Base-by-base conservation (phyloP, 108 stramenopile species). In the Cyclotella atomus region DNA sequence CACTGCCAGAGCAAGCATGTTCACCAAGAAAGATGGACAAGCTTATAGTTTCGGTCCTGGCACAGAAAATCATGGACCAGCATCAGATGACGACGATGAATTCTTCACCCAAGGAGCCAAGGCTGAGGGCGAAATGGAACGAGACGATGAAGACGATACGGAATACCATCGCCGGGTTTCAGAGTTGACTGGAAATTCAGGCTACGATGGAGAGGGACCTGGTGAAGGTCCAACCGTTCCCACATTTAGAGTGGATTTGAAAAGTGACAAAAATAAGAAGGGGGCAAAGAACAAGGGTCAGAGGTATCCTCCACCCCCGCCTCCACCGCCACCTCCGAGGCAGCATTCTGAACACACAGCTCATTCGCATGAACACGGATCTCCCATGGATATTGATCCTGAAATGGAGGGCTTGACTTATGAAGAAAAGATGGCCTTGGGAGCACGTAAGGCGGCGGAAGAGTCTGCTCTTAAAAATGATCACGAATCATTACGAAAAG, bases 401-500 rank as follows among this genome's bases (percentile, higher is more conserved):
- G 59, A 68, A 4, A 23, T 68, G 36, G 63, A 78, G 57, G 62
- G 63, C 21, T 27, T 55, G 21, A 56, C 77, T 0, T 71, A 57
- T 62, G 70, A 78, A 45, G 77, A 78, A 49, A 78, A 65, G 21
- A 64, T 78, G 43, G 57, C 64, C 4, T 28, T 46, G 33, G 77
- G 68, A 34, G 70, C 70, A 1, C 62, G 63, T 12, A 49, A 28
- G 27, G 52, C 52, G 4, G 77, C 54, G 5, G 70, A 71, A 45
- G 77, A 70, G 0, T 71, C 77, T 23, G 77, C 77, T 33, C 32
- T 78, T 32, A 78, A 71, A 63, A 78, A 71, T 66, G 77, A 71
- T 43, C 77, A 78, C 47, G 77, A 78, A 71, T 71, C 69, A 7
- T 57, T 78, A 5, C 77, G 77, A 33, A 78, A 69, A 50, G 70